Evolutionary conservation across 768 basidiomycete species (phyloP).

Genomic region (Psilocybe cubensis): DNA sequence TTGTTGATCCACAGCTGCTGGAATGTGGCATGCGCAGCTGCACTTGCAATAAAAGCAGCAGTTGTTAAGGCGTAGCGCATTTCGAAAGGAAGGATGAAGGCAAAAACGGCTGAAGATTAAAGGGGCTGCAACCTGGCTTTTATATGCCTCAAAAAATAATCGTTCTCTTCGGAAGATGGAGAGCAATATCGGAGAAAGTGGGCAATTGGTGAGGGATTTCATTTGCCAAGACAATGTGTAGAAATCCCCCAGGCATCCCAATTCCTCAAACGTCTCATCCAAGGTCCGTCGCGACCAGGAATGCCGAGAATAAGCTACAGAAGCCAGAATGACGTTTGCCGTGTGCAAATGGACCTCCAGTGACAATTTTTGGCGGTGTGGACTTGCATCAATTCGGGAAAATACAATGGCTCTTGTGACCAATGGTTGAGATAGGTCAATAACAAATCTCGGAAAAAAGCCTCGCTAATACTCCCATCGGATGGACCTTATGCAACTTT

Average conservation of each 20-base stretch:
- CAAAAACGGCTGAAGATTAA: background rate
- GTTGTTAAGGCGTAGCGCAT: constrained; percentile 29
- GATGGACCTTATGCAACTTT: background rate
- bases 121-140: background rate
- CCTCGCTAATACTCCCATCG: background rate
- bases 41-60: constrained; percentile 41
- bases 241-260: background rate
- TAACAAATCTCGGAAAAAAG: background rate
- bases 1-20: constrained; percentile 57
- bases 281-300: background rate
- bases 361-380: background rate
- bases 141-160: background rate
- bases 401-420: background rate
- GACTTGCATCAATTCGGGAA: background rate
- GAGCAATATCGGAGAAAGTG: background rate
- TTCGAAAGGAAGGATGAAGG: background rate
- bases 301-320: background rate
- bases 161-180: background rate
- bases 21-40: constrained; percentile 55
- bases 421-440: background rate
- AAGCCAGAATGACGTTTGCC: too few relatives aligned
- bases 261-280: background rate
- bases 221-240: background rate
- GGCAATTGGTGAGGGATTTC: background rate
- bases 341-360: background rate